Conservation (phyloP, 352 stramenopile species). For the Elongisporangium undulatum region DNA sequence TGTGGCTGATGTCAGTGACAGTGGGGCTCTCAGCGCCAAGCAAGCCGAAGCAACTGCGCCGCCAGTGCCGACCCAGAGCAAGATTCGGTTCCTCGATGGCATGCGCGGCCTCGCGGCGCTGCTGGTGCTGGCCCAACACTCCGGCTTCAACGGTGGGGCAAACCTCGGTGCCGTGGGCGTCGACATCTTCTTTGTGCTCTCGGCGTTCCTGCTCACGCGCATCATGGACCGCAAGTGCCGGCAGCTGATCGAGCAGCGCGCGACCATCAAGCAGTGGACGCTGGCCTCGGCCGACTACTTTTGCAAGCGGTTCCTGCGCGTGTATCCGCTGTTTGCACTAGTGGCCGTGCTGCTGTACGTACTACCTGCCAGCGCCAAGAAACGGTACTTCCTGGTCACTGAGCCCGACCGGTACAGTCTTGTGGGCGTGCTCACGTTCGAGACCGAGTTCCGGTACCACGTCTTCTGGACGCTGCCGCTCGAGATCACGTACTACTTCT, state of each 20-base stretch:
- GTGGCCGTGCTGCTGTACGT: constrained; percentile 24
- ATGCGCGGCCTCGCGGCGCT: constrained; percentile 33
- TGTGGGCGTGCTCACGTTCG: constrained; percentile 39
- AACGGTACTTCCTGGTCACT: constrained; percentile 29
- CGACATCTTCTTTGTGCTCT: constrained; percentile 46
- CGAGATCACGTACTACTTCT: constrained; percentile 48
- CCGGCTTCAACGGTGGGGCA: constrained; percentile 19
- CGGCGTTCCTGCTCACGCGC: constrained; percentile 36
- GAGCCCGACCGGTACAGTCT: constrained; percentile 26
- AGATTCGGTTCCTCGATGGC: constrained; percentile 36
- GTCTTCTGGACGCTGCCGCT: constrained; percentile 57
- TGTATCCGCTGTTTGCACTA: constrained; percentile 42
- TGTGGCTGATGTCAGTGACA: not conserved
- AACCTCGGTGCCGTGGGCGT: constrained; percentile 25
- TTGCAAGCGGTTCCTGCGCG: constrained; percentile 43
- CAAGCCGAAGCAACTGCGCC: not conserved
- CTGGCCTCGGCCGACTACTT: constrained; percentile 34
- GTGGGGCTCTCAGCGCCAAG: not conserved
- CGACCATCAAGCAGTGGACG: constrained; percentile 13
- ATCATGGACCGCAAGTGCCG: constrained; percentile 30
- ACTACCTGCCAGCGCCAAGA: constrained; percentile 23
- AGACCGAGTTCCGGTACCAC: constrained; percentile 23
- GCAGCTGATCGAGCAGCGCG: constrained; percentile 13
- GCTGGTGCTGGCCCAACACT: constrained; percentile 25
- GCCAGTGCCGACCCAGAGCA: constrained; percentile 5